A percentile compares a stretch with the other conserved stretches of the same genome.
Conservation (phyloP, 2,329 filamentous ascomycete genomes). For the Trichoderma sp. region DNA sequence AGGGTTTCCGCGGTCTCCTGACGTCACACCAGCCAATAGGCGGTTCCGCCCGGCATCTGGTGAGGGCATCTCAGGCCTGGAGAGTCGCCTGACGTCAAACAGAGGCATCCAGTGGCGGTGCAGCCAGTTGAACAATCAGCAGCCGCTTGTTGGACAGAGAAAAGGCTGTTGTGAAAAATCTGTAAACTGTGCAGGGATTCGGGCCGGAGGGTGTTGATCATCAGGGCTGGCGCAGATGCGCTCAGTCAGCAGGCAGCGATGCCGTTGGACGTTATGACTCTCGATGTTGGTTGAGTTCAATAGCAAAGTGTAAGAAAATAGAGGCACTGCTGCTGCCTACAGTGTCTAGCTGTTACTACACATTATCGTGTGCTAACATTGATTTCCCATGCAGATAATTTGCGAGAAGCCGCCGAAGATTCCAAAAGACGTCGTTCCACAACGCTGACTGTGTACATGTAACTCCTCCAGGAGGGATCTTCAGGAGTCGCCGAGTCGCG, state of each 20-base stretch:
- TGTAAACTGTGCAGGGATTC: not conserved
- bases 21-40: slow-evolving; percentile 22
- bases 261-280: not conserved
- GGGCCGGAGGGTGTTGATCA: not conserved
- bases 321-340: not conserved
- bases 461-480: not conserved
- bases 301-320: not conserved
- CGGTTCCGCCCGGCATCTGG: not conserved
- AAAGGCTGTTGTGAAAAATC: not conserved
- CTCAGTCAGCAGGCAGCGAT: not conserved
- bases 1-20: slow-evolving; percentile 16
- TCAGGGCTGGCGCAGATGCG: not conserved
- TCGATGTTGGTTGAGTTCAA: not conserved
- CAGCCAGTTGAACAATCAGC: not conserved
- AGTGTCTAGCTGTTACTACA: not conserved
- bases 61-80: not conserved
- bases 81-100: slow-evolving; percentile 26
- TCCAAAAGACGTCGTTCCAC: not conserved
- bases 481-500: not conserved
- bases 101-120: slow-evolving; percentile 41
- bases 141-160: not conserved
- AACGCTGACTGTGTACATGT: not conserved
- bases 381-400: not conserved
- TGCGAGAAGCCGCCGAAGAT: not conserved
- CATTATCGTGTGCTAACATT: not conserved